Percentiles rank a stretch among this genome's conserved stretches.
phyloP scores from a whole-genome alignment of 306 rosid species.

The Geum urbanum region DNA sequence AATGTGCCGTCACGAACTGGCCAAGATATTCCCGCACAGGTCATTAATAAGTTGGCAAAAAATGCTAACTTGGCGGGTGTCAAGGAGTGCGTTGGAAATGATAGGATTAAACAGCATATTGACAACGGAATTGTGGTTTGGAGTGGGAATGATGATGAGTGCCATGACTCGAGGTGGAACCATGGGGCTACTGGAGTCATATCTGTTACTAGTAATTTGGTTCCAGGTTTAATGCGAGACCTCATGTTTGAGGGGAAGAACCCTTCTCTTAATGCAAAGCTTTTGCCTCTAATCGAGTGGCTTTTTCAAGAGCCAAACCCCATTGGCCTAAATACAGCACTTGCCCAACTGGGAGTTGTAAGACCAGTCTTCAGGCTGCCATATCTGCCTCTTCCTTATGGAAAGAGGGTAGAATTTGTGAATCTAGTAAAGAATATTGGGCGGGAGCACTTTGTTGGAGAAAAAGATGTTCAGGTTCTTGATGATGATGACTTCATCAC shows the following conservation, averaged over 20 bases:
- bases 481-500: constrained; percentile 58
- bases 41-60: constrained; percentile 49
- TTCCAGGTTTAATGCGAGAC: constrained; percentile 76
- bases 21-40: constrained; percentile 89
- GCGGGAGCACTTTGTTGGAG: constrained; percentile 76
- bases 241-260: constrained; percentile 72
- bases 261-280: constrained; percentile 52
- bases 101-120: constrained; percentile 60
- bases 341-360: constrained; percentile 90
- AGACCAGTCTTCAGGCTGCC: constrained; percentile 96
- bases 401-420: constrained; percentile 68
- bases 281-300: constrained; percentile 77
- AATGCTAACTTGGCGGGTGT: constrained; percentile 77
- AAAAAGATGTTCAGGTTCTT: constrained; percentile 65
- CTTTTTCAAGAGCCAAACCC: constrained; percentile 89
- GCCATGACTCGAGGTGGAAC: constrained; percentile 91
- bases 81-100: constrained; percentile 89
- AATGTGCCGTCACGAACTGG: constrained; percentile 93
- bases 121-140: constrained; percentile 61
- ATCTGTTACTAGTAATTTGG: constrained; percentile 81
- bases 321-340: constrained; percentile 83
- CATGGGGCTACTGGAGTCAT: constrained; percentile 90
- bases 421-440: constrained; percentile 70
- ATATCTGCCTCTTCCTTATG: constrained; percentile 77
- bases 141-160: constrained; percentile 94